These are phyloP conservation scores for Rhizopus microsporus DNA, from an alignment of 371 early-diverging fungal species.

Conservation along the genomic window DNA sequence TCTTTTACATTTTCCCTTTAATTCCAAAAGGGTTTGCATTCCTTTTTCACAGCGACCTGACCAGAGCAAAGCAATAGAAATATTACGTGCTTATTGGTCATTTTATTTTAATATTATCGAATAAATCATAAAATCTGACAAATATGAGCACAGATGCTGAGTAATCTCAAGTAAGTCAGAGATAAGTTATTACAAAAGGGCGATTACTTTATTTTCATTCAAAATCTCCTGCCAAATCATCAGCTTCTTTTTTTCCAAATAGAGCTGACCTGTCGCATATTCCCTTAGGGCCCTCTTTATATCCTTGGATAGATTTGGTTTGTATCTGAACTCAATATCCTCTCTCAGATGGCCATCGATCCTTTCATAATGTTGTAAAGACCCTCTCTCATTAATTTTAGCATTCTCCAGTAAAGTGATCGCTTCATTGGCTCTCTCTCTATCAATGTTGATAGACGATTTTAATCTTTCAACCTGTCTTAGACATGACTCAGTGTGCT, in stretches of 20 bases:
- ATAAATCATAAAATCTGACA: no score
- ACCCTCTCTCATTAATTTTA: constrained; percentile 27
- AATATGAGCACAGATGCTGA: background rate
- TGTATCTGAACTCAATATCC: constrained; percentile 38
- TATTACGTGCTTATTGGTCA: no score
- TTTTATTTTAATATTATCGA: no score
- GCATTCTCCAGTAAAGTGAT: constrained; percentile 43
- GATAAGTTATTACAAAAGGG: background rate
- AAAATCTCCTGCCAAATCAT: constrained; percentile 26
- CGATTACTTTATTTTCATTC: background rate
- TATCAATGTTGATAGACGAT: constrained; percentile 42
- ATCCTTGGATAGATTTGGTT: constrained; percentile 26
- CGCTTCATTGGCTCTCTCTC: constrained; percentile 38
- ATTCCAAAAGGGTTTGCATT: no score
- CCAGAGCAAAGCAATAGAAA: no score
- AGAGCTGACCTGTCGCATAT: constrained; percentile 41
- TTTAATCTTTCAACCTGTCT: constrained; percentile 41
- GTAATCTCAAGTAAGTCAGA: background rate
- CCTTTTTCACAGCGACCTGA: no score
- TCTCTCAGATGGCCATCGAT: constrained; percentile 32
- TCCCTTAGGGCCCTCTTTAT: constrained; percentile 30
- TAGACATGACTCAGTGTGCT: constrained; percentile 37
- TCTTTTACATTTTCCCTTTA: no score
- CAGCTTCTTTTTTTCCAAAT: constrained; percentile 41
- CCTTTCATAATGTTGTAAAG: constrained; percentile 30